Conservation (phyloP, 1,284 basidiomycete species). For the Ganoderma lingzhi region DNA sequence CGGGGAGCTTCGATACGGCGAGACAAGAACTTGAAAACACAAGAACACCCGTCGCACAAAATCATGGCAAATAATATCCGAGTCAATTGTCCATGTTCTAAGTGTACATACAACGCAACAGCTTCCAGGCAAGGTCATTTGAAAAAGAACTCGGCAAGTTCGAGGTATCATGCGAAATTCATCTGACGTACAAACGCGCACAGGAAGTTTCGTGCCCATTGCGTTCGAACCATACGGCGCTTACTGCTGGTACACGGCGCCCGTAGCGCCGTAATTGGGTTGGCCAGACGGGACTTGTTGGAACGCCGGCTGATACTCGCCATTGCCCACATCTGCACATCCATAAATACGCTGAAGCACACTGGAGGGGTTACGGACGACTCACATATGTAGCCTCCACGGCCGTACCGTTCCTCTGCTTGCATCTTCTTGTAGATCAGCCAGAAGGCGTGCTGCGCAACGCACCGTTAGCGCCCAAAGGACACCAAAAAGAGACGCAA, state of each 20-base stretch:
- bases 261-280: conserved; percentile 52
- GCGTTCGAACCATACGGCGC: neutral
- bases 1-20: neutral
- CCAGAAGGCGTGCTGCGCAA: conserved; percentile 54
- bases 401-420: conserved; percentile 67
- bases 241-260: conserved; percentile 38
- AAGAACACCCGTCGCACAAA: neutral
- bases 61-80: neutral
- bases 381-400: conserved; percentile 57
- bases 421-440: conserved; percentile 66
- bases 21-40: neutral
- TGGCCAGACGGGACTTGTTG: conserved; percentile 41
- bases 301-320: conserved; percentile 54
- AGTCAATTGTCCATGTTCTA: neutral
- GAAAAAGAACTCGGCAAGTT: neutral
- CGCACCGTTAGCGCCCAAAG: neutral
- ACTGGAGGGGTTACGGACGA: conserved; percentile 14
- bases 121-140: neutral
- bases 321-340: conserved; percentile 60
- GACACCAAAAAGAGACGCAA: neutral
- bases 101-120: neutral
- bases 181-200: neutral
- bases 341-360: neutral
- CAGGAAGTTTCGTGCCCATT: neutral
- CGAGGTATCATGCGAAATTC: neutral